Base-by-base conservation (phyloP, 192 early-diverging fungal genomes). In the Lunasporangiospora selenospora region DNA sequence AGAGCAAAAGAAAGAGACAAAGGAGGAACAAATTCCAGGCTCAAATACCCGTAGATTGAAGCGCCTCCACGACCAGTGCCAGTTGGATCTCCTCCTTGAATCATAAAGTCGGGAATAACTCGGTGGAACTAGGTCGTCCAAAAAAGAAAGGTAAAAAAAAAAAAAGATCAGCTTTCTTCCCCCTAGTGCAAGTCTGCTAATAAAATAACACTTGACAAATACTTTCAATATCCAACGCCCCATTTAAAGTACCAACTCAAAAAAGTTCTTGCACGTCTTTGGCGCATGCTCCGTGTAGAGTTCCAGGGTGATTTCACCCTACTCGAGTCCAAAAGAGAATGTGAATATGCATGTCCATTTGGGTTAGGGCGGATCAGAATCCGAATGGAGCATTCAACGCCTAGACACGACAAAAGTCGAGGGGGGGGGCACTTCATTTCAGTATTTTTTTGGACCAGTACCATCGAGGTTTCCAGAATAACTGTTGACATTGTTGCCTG, bases 61-160 rank as follows among this genome's bases (percentile, higher is more conserved):
- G 71, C 51, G 18, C 97, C 96, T 30, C 96, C 96, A 26, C 89
- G 82, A 13, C 95, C 95, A 12, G 93, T 98, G 23, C 90, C 95
- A 3, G 96, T 98, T 21, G 96, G 97, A 77, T 99, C 96, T 45
- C 95, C 93, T 44, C 95, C 95, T 84, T 99, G 97, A 32, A 99
- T 87, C 93, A 99, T 95, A 76, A 98, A 99, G 75, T 98, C 91
- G 4, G 85, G 54, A 65, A 92, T 91, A 58, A 93, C 76, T 36
- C 91, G 75, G 59, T 94, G 92, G 62, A 94, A 95, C 85, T 91
- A 56, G 33, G 29, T 19, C 32, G 49, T 50, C n/a, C 23, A 60
- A 12, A n/a, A 12, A 41, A 36, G 8, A 12, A 37, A 36, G 6
- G n/a, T 7, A 61, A 16, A 10, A 49, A 47, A 44, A 47, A 11